These are phyloP conservation scores for Psilocybe tampanensis DNA, from an alignment of 768 basidiomycete species.

Conservation along the genomic window DNA sequence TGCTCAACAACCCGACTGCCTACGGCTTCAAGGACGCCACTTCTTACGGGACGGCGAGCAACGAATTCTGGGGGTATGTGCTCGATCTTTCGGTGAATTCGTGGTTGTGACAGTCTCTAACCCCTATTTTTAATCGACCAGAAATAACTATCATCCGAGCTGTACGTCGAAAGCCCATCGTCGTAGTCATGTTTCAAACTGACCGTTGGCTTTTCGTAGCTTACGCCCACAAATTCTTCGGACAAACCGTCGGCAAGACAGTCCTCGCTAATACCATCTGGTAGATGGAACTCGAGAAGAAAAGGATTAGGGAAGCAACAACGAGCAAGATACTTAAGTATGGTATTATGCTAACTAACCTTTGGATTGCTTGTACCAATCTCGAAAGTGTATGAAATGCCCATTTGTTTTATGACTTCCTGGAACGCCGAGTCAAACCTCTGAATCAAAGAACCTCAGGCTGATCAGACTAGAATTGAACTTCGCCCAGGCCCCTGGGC, in stretches of 20 bases:
- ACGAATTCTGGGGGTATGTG: slow-evolving; percentile 57
- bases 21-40: slow-evolving; percentile 58
- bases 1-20: slow-evolving; percentile 46
- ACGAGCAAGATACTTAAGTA: too few relatives aligned
- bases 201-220: slow-evolving; percentile 25
- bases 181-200: neutral
- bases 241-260: slow-evolving; percentile 20
- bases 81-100: neutral
- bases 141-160: slow-evolving; percentile 57
- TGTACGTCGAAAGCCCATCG: slow-evolving; percentile 40
- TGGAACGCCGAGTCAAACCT: too few relatives aligned
- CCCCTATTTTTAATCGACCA: slow-evolving; percentile 16
- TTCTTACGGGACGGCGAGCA: slow-evolving; percentile 41
- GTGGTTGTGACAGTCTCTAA: neutral
- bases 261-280: slow-evolving; percentile 21
- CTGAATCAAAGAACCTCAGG: too few relatives aligned
- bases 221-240: slow-evolving; percentile 41
- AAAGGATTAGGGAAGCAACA: too few relatives aligned
- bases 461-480: too few relatives aligned
- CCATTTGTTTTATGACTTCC: too few relatives aligned
- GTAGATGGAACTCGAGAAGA: slow-evolving; percentile 13
- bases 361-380: too few relatives aligned
- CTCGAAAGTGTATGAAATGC: too few relatives aligned
- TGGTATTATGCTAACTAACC: too few relatives aligned
- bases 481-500: too few relatives aligned